Evolutionary conservation across 2,329 filamentous ascomycete species (phyloP), one percentile per base, ranked within the genome.

Genomic region (Ophiostoma tasmaniense): DNA sequence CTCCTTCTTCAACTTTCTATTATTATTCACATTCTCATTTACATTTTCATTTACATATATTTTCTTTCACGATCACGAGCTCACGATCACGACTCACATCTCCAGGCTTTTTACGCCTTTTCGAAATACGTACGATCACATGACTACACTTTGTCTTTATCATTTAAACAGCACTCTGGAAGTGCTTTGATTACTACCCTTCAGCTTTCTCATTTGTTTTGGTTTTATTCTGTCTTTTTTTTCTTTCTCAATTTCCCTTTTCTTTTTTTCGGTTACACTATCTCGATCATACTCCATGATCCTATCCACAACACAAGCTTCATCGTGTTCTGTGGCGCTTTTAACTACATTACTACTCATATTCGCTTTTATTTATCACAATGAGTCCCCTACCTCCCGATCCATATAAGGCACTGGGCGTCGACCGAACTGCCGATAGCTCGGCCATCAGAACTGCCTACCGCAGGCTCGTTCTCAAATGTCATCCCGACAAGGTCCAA

Each of bases 401-500:
- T 80, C 94, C 92, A 66, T 97, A 96, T 82, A 86, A 83, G 75
- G 83, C 86, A 68, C 84, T 97, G 66, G 91, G 91, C 67, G 85
- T 97, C 69, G 77, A 88, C 71, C 90, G 87, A 76, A 86, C 89
- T 78, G 91, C 91, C 65, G 86, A 90, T 71, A 77, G 88, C 59
- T 74, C 87, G 65, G 86, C 89, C 73, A 94, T 97, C 77, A 90
- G 91, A 75, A 85, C 87, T 67, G 90, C 91, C 20, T 89, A 97
- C 80, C 88, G 91, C 74, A 96, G 96, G 78, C 87, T 96, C 55
- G 91, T 92, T 45, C 85, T 97, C 74, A 92, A 91, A 78, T 93
- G 90, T 76, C 93, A 97, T 74, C 93, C 93, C 42, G 93, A 97
- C 82, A 96, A 97, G 80, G 87, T 96, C 72, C 89, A 92, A 73